Evolutionary conservation across 345 rosid genomes (phyloP).

Genomic region (Eutrema yunnanense): DNA sequence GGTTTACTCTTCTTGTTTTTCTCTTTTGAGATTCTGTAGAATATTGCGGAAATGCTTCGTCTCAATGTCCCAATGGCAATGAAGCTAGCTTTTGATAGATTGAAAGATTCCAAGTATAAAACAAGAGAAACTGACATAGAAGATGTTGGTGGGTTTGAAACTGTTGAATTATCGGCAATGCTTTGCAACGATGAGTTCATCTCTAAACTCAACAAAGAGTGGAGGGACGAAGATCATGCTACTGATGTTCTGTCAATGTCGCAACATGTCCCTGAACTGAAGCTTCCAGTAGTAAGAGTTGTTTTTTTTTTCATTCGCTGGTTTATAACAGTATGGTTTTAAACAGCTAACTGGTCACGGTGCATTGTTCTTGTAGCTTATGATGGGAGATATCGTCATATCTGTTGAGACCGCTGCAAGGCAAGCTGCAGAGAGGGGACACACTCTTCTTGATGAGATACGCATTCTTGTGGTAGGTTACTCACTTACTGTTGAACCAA

Average conservation of each 20-base stretch:
- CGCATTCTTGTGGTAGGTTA: conserved; percentile 80
- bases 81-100: conserved; percentile 66
- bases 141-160: conserved; percentile 64
- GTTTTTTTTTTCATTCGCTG: not conserved
- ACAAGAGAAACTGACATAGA: conserved; percentile 69
- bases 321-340: not conserved
- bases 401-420: conserved; percentile 90
- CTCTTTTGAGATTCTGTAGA: conserved; percentile 33
- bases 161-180: conserved; percentile 71
- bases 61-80: conserved; percentile 81
- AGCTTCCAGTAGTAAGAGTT: conserved; percentile 72
- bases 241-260: conserved; percentile 98
- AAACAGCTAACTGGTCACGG: not conserved
- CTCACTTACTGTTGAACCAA: not conserved
- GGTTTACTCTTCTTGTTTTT: too few relatives aligned
- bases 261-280: conserved; percentile 63
- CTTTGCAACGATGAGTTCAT: conserved; percentile 87
- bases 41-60: conserved; percentile 80
- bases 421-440: conserved; percentile 92
- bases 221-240: conserved; percentile 93
- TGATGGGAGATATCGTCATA: conserved; percentile 92
- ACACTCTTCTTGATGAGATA: conserved; percentile 83
- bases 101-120: conserved; percentile 51
- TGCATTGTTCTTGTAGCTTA: conserved; percentile 51
- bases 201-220: conserved; percentile 77